Evolutionary conservation across 1,139 yeast species (phyloP), one percentile per base, ranked within the genome.

Genomic region (Candida pseudoviswanathii): DNA sequence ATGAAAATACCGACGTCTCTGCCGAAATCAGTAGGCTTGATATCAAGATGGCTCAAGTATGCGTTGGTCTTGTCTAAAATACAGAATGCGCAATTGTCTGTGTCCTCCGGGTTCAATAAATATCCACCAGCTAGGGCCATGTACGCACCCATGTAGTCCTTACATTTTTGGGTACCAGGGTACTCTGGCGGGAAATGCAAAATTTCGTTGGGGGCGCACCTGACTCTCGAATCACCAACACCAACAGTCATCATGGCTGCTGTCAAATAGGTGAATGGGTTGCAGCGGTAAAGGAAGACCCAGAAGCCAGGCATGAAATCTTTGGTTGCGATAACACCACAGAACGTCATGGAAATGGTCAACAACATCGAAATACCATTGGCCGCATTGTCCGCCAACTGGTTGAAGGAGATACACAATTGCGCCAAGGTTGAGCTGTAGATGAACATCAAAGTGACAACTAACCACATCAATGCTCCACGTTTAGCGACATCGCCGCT

Each of bases 211-310:
- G 58, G 43, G 5, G 64, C 50, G 59, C 77, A 71, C 22, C 54
- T 50, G 26, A 62, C 67, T 4, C 52, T 39, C 4, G 67, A 58
- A 46, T 61, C 56, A 10, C 67, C 66, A 46, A 67, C 55, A 30
- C 68, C 66, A 8, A 91, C 80, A 31, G 72, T 54, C 49, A 67
- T 57, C 49, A 66, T 55, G 27, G 62, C 66, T 47, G 67, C 71
- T 31, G 72, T 55, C 77, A 78, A 82, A 75, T 61, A 80, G 57
- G 91, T 89, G 77, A 58, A 85, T 70, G 92, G 92, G 46, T 84
- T 53, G 11, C 41, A 48, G 52, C 70, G 57, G 61, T 71, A 65
- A 70, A 72, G 60, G 60, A 65, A 72, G 43, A 66, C 62, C 80
- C 68, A 73, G 60, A 63, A 71, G 16, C 71, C 58, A 11, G 73